Evolutionary conservation across 2,329 filamentous ascomycete species (phyloP).

Genomic region (Pseudocercospora macadamiae): DNA sequence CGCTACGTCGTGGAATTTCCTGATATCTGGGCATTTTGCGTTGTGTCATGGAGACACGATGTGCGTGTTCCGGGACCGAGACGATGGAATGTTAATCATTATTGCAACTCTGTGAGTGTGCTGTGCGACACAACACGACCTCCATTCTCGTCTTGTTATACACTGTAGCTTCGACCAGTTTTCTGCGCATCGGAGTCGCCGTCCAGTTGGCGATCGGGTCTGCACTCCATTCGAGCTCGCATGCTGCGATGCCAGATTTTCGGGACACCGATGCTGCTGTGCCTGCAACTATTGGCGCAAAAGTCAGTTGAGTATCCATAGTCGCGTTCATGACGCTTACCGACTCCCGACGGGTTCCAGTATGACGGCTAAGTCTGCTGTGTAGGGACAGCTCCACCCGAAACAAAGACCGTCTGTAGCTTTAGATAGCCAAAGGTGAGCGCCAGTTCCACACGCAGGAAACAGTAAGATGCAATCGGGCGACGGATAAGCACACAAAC

Average conservation of each 20-base stretch:
- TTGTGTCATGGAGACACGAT: conserved; percentile 33
- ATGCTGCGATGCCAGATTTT: conserved; percentile 21
- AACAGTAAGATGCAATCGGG: conserved; percentile 2
- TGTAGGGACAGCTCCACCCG: conserved; percentile 15
- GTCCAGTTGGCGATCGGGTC: conserved; percentile 18
- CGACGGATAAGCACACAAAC: conserved; percentile 15
- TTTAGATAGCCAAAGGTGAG: conserved; percentile 12
- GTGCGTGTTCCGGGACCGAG: conserved; percentile 17
- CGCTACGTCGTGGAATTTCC: conserved; percentile 18
- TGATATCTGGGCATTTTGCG: conserved; percentile 27
- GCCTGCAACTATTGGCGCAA: conserved; percentile 10
- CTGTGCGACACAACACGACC: conserved; percentile 29
- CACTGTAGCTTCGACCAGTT: conserved; percentile 14
- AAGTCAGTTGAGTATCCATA: conserved; percentile 1
- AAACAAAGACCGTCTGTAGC: conserved; percentile 16
- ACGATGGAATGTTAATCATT: conserved; percentile 32
- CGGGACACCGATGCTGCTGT: conserved; percentile 18
- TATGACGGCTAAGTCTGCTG: conserved; percentile 9
- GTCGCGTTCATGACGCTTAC: background rate
- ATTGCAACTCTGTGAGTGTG: conserved; percentile 33
- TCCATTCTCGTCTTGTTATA: conserved; percentile 27
- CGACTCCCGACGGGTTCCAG: conserved; percentile 16
- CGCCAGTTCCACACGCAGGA: conserved; percentile 7
- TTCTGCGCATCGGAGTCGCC: conserved; percentile 18
- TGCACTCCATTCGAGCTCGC: conserved; percentile 19